Base-by-base conservation (phyloP, 2,329 filamentous ascomycete species). In the Penicillium palitans region DNA sequence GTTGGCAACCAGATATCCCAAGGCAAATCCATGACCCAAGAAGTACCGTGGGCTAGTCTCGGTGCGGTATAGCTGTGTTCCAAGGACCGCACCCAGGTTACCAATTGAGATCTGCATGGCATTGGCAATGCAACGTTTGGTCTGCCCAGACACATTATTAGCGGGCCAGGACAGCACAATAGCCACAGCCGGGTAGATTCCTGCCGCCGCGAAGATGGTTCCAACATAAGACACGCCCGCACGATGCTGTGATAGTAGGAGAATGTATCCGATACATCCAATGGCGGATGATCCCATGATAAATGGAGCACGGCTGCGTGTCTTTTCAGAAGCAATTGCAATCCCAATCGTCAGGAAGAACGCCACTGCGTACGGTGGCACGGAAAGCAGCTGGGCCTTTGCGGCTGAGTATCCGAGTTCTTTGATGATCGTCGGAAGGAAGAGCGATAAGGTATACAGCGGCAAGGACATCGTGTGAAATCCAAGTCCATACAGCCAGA, bases 51-150 rank as follows among this genome's bases (percentile, higher is more conserved):
- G 88, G 0, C 80, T 83, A 29, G 85, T 84, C 2, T 80, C 76
- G 0, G 80, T 77, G 2, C 87, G 79, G 70, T 90, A 90, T 1
- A 91, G 70, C 72, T 91, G 87, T 1, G 87, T 90, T 0, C 87
- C 88, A 25, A 91, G 65, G 0, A 90, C 85, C 0, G 86, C 87
- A 0, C 87, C 88, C 1, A 88, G 68, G 62, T 90, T 90, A 0
- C 87, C 88, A 51, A 90, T 86, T 10, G 84, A 87, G 57, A 90
- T 90, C 65, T 90, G 87, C 82, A 90, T 84, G 0, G 85, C 88
- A 48, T 87, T 89, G 2, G 84, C 85, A 4, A 87, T 84, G 1
- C 85, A 86, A 0, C 88, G 80, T 72, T 90, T 90, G 0, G 86
- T 89, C 72, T 90, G 87, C 0, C 87, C 86, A 0, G 85, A 87